phyloP scores from a whole-genome alignment of 1,284 basidiomycete genomes.

The Bjerkandera adusta region DNA sequence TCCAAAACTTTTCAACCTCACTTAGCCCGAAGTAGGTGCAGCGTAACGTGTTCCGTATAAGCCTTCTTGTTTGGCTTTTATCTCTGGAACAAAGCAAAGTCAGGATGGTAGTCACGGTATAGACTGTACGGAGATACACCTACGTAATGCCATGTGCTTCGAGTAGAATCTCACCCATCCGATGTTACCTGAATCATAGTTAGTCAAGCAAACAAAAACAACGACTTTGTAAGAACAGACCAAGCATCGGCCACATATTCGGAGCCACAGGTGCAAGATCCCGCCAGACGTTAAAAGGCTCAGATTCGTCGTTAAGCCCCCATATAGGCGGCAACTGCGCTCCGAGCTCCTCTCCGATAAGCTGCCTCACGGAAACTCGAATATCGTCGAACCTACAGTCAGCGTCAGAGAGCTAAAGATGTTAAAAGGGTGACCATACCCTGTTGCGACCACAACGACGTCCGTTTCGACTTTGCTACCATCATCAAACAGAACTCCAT shows the following conservation, averaged over 20 bases:
- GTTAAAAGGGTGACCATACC: no score
- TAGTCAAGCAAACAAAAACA: no score
- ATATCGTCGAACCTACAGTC: slow-evolving; percentile 22
- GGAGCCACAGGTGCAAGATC: slow-evolving; percentile 25
- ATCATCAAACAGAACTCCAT: slow-evolving; percentile 61
- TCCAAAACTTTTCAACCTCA: no score
- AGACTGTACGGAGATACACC: slow-evolving; percentile 15
- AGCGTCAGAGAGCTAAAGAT: no score
- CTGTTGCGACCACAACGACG: slow-evolving; percentile 67
- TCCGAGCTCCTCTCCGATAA: slow-evolving; percentile 25
- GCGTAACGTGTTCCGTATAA: no score
- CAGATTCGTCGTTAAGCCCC: slow-evolving; percentile 20
- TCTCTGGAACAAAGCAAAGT: slow-evolving; percentile 15
- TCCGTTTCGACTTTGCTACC: slow-evolving; percentile 65
- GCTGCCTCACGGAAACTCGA: slow-evolving; percentile 34
- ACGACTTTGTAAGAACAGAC: no score
- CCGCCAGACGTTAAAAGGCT: slow-evolving; percentile 26
- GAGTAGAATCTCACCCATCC: slow-evolving; percentile 36
- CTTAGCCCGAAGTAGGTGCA: no score
- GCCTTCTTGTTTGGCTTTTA: slow-evolving; percentile 23
- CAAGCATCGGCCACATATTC: slow-evolving; percentile 30
- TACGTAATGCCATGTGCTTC: slow-evolving; percentile 38
- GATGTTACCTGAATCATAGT: slow-evolving; percentile 27
- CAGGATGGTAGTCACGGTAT: background rate
- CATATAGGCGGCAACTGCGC: slow-evolving; percentile 12